Conservation (phyloP, 2,329 filamentous ascomycete species). For the Colletotrichum coccodes region DNA sequence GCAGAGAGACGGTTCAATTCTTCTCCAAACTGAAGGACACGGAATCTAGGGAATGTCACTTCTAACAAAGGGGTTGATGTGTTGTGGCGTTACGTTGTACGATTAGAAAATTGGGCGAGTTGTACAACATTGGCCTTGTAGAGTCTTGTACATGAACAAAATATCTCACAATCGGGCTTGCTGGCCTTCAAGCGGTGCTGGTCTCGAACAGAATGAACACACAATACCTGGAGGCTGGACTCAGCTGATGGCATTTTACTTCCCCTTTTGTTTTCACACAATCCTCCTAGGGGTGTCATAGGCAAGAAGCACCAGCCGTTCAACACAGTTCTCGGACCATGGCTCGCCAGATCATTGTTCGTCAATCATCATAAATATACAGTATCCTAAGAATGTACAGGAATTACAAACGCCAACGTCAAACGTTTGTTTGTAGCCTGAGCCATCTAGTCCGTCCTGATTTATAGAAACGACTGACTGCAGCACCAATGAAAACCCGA, state of each 20-base stretch:
- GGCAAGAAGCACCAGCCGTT: background rate
- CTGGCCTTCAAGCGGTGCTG: background rate
- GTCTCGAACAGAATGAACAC: background rate
- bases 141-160: constrained; percentile 23
- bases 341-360: background rate
- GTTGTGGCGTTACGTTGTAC: constrained; percentile 12
- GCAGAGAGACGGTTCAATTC: background rate
- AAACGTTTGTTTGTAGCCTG: constrained; percentile 15
- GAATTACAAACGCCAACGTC: constrained; percentile 10
- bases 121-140: constrained; percentile 26
- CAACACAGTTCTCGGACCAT: background rate
- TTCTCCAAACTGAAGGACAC: too few species aligned
- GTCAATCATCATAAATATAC: constrained; percentile 24
- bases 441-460: constrained; percentile 15
- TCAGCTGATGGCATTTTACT: background rate
- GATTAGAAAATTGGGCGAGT: constrained; percentile 17
- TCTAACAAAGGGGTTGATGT: background rate
- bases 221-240: too few species aligned
- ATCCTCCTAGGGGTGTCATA: background rate
- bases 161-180: background rate
- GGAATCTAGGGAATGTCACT: background rate
- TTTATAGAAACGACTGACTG: constrained; percentile 4
- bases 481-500: constrained; percentile 9
- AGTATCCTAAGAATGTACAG: constrained; percentile 23
- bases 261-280: too few species aligned